Base-by-base conservation (phyloP, 352 stramenopile genomes). In the Globisporangium parvum region DNA sequence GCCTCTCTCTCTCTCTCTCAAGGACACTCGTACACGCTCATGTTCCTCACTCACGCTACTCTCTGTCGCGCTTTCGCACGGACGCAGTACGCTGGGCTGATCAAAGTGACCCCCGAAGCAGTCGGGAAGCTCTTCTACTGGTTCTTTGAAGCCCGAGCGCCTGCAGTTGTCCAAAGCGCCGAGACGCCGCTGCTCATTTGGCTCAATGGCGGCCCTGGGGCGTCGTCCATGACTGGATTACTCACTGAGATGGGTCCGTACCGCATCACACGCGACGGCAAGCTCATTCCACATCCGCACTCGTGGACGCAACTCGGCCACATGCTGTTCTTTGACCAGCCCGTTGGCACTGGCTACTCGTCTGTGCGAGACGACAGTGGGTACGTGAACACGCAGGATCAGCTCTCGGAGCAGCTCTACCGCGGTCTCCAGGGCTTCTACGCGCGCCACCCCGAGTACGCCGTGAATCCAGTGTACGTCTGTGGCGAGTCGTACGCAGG, bases 401-500 rank as follows among this genome's bases (percentile, higher is more conserved):
- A 89, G 51, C 69, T 88, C 46, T 78, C 79, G 4, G 59, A 77
- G 31, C 90, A 98, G 54, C 91, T 98, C 60, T 96, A 98, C 62
- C 79, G 77, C 17, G 98, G 94, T 24, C 67, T 99, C 0, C 79
- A 91, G 55, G 69, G 77, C 23, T 98, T 98, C 65, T 88, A 95
- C 40, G 64, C 72, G 39, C 73, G 94, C 14, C 93, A 98, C 40
- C 84, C 81, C 0, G 78, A 89, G 63, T 93, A 91, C 66, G 67
- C 88, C 5, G 49, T 47, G 60, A 81, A 80, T 33, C 75, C 71
- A 9, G 44, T 90, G 55, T 87, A 73, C 40, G 62, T 88, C 12
- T 94, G 79, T 23, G 87, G 96, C 52, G 96, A 99, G 73, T 97
- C 85, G 33, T 97, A 99, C 69, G 96, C 96, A 3, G 96, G 96